These are phyloP conservation scores for Diplocarpon rosae DNA, from an alignment of 2,329 filamentous ascomycete genomes.

Conservation along the genomic window DNA sequence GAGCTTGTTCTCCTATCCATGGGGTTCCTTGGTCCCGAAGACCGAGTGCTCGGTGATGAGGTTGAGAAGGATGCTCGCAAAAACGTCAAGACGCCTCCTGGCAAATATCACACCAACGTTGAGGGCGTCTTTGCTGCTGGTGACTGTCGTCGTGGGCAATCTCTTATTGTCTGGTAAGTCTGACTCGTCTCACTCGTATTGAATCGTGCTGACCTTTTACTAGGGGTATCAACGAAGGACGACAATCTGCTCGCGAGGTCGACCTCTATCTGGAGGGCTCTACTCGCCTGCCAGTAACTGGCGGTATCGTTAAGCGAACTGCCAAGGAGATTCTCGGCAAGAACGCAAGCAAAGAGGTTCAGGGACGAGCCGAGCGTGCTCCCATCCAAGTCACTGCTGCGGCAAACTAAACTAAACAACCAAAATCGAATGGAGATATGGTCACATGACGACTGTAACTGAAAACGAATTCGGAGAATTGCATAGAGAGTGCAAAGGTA, in stretches of 20 bases:
- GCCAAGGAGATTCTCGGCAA: conserved; percentile 53
- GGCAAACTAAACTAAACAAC: conserved; percentile 13
- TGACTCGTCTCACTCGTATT: background rate
- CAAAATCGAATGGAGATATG: background rate
- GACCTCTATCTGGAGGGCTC: conserved; percentile 75
- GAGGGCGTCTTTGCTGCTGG: conserved; percentile 86
- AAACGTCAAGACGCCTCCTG: conserved; percentile 88
- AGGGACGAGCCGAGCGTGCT: conserved; percentile 17
- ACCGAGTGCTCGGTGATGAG: conserved; percentile 72
- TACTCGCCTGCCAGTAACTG: conserved; percentile 76
- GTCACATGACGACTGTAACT: background rate
- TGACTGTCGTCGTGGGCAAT: conserved; percentile 90
- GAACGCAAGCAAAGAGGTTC: conserved; percentile 6
- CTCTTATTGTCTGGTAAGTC: conserved; percentile 85
- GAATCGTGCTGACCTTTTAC: background rate
- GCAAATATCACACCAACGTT: conserved; percentile 81
- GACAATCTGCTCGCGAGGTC: conserved; percentile 83
- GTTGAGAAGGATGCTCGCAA: conserved; percentile 88
- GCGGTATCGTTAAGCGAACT: conserved; percentile 82
- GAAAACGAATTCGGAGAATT: background rate
- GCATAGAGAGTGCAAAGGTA: background rate
- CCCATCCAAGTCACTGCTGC: conserved; percentile 19
- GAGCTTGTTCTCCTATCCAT: conserved; percentile 91
- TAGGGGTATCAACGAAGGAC: conserved; percentile 94
- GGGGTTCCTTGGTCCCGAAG: conserved; percentile 94